These are phyloP conservation scores for Bacterosira constricta DNA, from an alignment of 108 stramenopile species.

Conservation along the genomic window DNA sequence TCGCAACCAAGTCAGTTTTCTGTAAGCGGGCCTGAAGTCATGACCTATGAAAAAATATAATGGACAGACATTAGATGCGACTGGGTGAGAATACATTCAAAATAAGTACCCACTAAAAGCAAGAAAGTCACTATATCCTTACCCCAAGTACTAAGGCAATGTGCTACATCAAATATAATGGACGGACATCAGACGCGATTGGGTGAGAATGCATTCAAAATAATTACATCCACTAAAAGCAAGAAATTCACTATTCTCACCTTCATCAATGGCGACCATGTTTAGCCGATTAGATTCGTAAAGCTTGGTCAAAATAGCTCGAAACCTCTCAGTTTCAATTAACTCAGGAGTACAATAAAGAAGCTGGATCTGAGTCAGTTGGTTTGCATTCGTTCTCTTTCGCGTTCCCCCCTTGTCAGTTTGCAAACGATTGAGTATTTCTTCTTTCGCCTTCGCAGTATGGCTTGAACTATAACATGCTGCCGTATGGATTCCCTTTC, in stretches of 20 bases:
- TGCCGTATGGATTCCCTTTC: constrained; percentile 69
- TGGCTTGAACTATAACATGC: constrained; percentile 58
- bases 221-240: constrained; percentile 37
- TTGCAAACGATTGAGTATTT: constrained; percentile 54
- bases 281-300: constrained; percentile 65
- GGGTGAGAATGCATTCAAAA: constrained; percentile 51
- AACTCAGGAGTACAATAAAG: constrained; percentile 97
- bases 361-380: constrained; percentile 58
- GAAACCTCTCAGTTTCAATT: constrained; percentile 79
- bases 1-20: constrained; percentile 71
- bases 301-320: constrained; percentile 62
- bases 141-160: constrained; percentile 94
- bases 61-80: neutral
- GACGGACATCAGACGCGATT: neutral
- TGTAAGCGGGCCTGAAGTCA: constrained; percentile 57
- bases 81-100: constrained; percentile 49
- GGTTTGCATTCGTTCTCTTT: constrained; percentile 18
- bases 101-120: constrained; percentile 34
- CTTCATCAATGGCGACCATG: constrained; percentile 95
- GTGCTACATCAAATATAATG: constrained; percentile 65
- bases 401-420: constrained; percentile 13
- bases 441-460: constrained; percentile 55
- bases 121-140: constrained; percentile 80
- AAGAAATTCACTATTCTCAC: constrained; percentile 53
- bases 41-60: neutral